phyloP scores from a whole-genome alignment of 768 basidiomycete species.

The Pleurotus djamor region DNA sequence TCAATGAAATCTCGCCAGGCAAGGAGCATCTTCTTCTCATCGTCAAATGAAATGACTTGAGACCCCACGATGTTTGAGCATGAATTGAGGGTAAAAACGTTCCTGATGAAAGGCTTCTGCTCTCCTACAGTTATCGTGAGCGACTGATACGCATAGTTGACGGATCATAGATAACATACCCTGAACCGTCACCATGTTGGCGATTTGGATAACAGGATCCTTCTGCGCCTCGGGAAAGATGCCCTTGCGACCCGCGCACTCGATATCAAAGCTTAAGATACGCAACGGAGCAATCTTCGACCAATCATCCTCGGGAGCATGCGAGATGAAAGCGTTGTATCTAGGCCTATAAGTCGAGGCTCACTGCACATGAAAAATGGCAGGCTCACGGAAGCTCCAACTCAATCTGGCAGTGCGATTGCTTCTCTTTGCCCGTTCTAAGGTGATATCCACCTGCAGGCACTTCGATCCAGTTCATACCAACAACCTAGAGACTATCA shows the following conservation, averaged over 20 bases:
- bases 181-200: constrained; percentile 98
- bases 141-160: neutral
- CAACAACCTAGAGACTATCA: constrained; percentile 63
- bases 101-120: constrained; percentile 89
- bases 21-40: constrained; percentile 72
- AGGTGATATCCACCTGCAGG: constrained; percentile 80
- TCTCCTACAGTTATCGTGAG: constrained; percentile 57
- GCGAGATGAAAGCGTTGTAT: constrained; percentile 84
- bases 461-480: constrained; percentile 99
- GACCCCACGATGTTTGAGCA: constrained; percentile 98
- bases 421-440: constrained; percentile 50
- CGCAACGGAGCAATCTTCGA: constrained; percentile 90
- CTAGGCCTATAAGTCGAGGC: constrained; percentile 31
- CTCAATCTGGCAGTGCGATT: constrained; percentile 89
- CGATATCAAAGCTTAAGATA: constrained; percentile 97
- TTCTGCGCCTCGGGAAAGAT: constrained; percentile 90
- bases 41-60: constrained; percentile 81
- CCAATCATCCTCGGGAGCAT: constrained; percentile 91
- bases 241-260: constrained; percentile 97
- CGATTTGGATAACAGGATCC: constrained; percentile 98
- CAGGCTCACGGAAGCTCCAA: constrained; percentile 63
- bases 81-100: constrained; percentile 92
- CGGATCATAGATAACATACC: constrained; percentile 42
- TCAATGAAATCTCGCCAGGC: constrained; percentile 91
- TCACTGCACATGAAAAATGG: neutral